Evolutionary conservation across 2,329 filamentous ascomycete genomes (phyloP).

Genomic region (Pseudogymnoascus destructans): DNA sequence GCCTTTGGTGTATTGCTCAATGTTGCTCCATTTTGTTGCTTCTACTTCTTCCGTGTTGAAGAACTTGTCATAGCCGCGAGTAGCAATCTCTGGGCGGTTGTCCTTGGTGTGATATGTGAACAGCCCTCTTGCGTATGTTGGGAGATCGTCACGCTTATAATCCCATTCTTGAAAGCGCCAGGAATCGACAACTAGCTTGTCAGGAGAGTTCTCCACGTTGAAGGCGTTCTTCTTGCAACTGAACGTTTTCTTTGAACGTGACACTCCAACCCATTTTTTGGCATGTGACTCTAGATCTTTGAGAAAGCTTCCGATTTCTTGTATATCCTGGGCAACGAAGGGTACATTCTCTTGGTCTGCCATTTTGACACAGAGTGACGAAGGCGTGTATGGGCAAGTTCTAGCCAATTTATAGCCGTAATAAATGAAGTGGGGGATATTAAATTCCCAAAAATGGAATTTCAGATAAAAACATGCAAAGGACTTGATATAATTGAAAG

Average conservation of each 20-base stretch:
- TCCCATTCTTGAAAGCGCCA: slow-evolving; percentile 95
- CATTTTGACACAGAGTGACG: slow-evolving; percentile 31
- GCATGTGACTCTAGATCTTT: slow-evolving; percentile 49
- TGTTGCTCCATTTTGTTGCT: slow-evolving; percentile 71
- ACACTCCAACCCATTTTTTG: slow-evolving; percentile 40
- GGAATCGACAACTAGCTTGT: slow-evolving; percentile 62
- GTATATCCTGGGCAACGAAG: slow-evolving; percentile 54
- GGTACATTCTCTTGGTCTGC: slow-evolving; percentile 40
- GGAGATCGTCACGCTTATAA: slow-evolving; percentile 76
- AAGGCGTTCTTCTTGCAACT: slow-evolving; percentile 74
- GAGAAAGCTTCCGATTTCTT: slow-evolving; percentile 40
- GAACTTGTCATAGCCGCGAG: slow-evolving; percentile 96
- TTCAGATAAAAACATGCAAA: background rate
- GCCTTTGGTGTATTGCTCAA: slow-evolving; percentile 61
- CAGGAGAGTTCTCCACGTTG: slow-evolving; percentile 46
- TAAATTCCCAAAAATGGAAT: background rate
- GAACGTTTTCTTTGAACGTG: slow-evolving; percentile 47
- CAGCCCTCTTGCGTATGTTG: slow-evolving; percentile 83
- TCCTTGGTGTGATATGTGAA: slow-evolving; percentile 67
- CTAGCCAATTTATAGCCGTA: background rate
- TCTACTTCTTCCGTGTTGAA: slow-evolving; percentile 82
- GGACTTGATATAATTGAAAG: background rate
- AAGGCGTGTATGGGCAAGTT: background rate
- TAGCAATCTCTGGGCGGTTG: slow-evolving; percentile 62
- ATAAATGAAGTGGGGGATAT: background rate